Evolutionary conservation across 2,329 filamentous ascomycete genomes (phyloP), one percentile per base, ranked within the genome.

Genomic region (Pseudofabraea citricarpa): DNA sequence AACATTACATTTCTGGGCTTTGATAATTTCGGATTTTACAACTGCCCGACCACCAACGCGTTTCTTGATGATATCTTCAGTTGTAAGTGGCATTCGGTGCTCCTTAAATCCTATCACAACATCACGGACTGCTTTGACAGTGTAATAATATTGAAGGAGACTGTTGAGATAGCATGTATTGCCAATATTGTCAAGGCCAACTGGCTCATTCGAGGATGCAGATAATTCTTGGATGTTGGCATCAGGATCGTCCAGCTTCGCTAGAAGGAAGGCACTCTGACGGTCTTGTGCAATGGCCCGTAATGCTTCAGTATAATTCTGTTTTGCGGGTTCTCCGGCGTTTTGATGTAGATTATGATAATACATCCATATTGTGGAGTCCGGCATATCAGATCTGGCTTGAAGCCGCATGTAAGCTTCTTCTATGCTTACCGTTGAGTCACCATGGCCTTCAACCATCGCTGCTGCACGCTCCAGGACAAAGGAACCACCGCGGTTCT

Each of bases 101-200:
- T 80, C 65, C 20, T 91, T 81, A 52, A 87, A 88, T 39, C 88
- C 73, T 45, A 94, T 71, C 3, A 96, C 82, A 51, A 96, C 77
- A 5, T 93, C 77, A 39, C 91, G 80, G 22, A 97, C 73, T 2
- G 87, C 82, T 48, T 82, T 84, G 43, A 97, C 79, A 0, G 90
- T 94, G 62, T 95, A 96, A 53, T 96, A 85, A 60, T 95, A 97
- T 57, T 98, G 93, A 8, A 98, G 73, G 38, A 98, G 77, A 65
- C 91, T 97, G 70, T 98, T 98, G 43, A 98, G 74, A 58, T 98
- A 98, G 63, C 93, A 98, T 0, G 94, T 98, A 58, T 98, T 98
- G 46, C 93, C 90, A 45, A 97, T 95, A 55, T 97, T 98, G 50
- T 83, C 78, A 5, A 97, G 74, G 0, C 93, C 93, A 18, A 95